phyloP scores from a whole-genome alignment of 163 green algal genomes.

The Scenedesmus sp. region DNA sequence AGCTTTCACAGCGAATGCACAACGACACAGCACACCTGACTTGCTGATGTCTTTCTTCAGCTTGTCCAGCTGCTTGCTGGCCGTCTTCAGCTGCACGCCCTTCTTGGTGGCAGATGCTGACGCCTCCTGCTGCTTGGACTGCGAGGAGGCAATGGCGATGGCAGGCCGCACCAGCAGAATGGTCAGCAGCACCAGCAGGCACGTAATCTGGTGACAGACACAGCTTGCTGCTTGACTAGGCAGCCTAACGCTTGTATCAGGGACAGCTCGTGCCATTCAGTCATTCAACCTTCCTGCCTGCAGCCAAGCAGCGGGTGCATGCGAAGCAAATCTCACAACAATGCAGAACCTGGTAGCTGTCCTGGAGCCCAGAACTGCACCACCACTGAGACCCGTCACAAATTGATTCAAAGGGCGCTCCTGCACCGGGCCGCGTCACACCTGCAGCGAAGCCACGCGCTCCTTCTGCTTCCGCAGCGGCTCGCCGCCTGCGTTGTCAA shows the following conservation, averaged over 20 bases:
- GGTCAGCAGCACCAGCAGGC: neutral
- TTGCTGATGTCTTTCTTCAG: constrained; percentile 84
- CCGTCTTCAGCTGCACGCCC: constrained; percentile 71
- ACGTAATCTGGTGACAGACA: neutral
- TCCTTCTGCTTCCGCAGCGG: constrained; percentile 54
- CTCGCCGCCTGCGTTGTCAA: constrained; percentile 81
- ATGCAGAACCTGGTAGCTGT: too few species aligned
- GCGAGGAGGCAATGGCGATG: constrained; percentile 45
- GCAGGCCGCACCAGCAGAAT: neutral
- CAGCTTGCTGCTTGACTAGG: too few species aligned
- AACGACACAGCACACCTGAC: constrained; percentile 64
- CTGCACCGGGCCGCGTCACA: constrained; percentile 51
- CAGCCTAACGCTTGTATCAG: too few species aligned
- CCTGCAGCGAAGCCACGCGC: constrained; percentile 34
- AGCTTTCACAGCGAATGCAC: too few species aligned
- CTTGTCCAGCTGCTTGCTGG: constrained; percentile 81
- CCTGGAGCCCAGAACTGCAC: too few species aligned
- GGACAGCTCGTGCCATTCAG: too few species aligned
- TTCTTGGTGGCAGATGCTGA: constrained; percentile 81
- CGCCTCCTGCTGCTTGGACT: constrained; percentile 73
- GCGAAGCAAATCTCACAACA: too few species aligned
- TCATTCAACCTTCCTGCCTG: too few species aligned
- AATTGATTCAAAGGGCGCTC: too few species aligned
- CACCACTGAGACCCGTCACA: too few species aligned
- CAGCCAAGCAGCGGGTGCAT: too few species aligned